Evolutionary conservation across 345 rosid species (phyloP), one percentile per base, ranked within the genome.

Genomic region (Diplotaxis tenuifolia): DNA sequence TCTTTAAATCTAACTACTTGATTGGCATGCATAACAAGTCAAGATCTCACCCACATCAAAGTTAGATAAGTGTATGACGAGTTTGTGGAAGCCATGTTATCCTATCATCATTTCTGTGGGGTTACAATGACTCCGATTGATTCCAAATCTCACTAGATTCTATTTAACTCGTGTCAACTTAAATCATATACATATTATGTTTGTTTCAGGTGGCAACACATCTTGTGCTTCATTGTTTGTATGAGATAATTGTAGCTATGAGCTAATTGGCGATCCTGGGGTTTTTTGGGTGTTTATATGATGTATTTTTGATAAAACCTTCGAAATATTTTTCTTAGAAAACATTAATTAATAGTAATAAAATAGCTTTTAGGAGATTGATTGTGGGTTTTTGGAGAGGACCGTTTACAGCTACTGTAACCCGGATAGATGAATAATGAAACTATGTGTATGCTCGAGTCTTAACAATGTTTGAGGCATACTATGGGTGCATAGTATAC

Each of bases 21-120:
- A 25, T 53, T 25, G 7, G 7, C 49, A 42, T 42, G 49, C 49
- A n/a, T 42, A 34, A 18, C 29, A 36, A 12, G 49, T n/a, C 53
- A 22, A 42, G 16, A 23, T 42, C 16, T 14, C 15, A 22, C 19
- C 22, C 58, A n/a, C 36, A 62, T 34, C 61, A 15, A 10, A 50
- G 27, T 50, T 71, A 22, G 53, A 9, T 9, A 22, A 10, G 49
- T 1, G 4, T 0, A 42, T 15, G 19, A 23, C 31, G 60, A 52
- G 63, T 75, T 74, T 60, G 68, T 75, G 73, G 73, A 67, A 50
- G 25, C 42, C 73, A 75, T 75, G 73, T 67, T 60, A 59, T 59
- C 62, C 7, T 56, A 29, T n/a, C 14, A n/a, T 65, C 34, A 40
- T 16, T 29, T 15, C 9, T 22, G 67, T 74, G 72, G 71, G 71